A percentile compares a stretch with the other conserved stretches of the same genome.
Conservation (phyloP, 2,329 filamentous ascomycete species). For the Drechmeria coniospora region DNA sequence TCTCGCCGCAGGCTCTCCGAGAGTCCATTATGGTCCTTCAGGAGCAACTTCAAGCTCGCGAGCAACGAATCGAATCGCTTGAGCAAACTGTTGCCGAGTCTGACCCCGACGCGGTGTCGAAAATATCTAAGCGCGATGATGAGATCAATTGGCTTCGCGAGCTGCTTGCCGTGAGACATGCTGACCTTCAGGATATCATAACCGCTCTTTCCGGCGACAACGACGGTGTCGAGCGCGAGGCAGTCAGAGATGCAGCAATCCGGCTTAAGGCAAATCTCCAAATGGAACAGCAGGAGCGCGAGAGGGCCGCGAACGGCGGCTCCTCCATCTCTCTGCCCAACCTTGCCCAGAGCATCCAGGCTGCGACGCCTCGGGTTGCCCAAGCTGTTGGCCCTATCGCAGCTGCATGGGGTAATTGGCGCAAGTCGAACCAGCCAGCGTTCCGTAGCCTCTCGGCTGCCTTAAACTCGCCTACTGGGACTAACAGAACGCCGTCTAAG, state of each 20-base stretch:
- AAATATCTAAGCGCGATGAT: constrained; percentile 81
- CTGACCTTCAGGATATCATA: constrained; percentile 88
- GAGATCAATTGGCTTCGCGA: constrained; percentile 94
- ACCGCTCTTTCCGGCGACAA: constrained; percentile 56
- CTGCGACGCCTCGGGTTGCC: constrained; percentile 67
- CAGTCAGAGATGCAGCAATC: constrained; percentile 80
- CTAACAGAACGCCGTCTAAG: constrained; percentile 45
- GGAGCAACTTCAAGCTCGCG: constrained; percentile 89
- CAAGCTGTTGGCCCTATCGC: constrained; percentile 62
- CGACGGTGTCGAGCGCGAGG: constrained; percentile 64
- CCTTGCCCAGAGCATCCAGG: constrained; percentile 62
- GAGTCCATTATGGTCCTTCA: constrained; percentile 95
- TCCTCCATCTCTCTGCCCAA: constrained; percentile 56
- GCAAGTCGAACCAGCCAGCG: constrained; percentile 46
- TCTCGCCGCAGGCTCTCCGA: constrained; percentile 84
- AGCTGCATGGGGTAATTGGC: constrained; percentile 97
- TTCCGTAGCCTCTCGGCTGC: constrained; percentile 32
- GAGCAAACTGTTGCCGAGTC: constrained; percentile 53
- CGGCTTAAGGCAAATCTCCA: constrained; percentile 86
- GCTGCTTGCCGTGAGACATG: constrained; percentile 74
- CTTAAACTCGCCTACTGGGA: constrained; percentile 26
- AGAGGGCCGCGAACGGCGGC: constrained; percentile 61
- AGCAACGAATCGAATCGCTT: constrained; percentile 75
- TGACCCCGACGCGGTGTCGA: constrained; percentile 63
- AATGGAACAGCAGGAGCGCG: constrained; percentile 94